A percentile compares a stretch with the other conserved stretches of the same genome.
Evolutionary conservation across 768 basidiomycete genomes (phyloP).

Genomic region (Ramaria rubella): DNA sequence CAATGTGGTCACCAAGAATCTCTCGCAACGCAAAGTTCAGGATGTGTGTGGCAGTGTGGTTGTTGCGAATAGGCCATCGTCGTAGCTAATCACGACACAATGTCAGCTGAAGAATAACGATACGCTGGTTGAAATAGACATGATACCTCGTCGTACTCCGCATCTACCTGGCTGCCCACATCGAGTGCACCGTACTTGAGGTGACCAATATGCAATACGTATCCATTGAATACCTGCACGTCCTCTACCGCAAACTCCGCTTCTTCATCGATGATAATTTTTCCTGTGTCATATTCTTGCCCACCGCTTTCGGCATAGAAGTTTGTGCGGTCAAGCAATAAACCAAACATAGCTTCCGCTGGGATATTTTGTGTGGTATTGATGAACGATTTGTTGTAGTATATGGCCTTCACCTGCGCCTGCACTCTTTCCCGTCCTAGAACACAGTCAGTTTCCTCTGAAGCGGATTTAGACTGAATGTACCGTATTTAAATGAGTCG

Average conservation of each 20-base stretch:
- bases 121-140: background rate
- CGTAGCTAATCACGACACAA: constrained; percentile 53
- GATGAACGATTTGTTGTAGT: constrained; percentile 71
- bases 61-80: constrained; percentile 92
- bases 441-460: background rate
- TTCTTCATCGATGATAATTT: constrained; percentile 84
- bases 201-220: constrained; percentile 87
- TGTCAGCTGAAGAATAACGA: background rate
- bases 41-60: constrained; percentile 98
- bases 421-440: constrained; percentile 72
- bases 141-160: constrained; percentile 86
- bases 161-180: constrained; percentile 75
- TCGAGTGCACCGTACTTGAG: constrained; percentile 82
- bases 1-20: constrained; percentile 92
- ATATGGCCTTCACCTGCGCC: constrained; percentile 76
- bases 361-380: constrained; percentile 61
- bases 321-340: constrained; percentile 86
- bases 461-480: constrained; percentile 22
- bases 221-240: constrained; percentile 92
- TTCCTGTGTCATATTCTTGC: constrained; percentile 95
- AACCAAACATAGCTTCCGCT: constrained; percentile 63
- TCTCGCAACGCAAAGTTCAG: constrained; percentile 93
- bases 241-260: constrained; percentile 92
- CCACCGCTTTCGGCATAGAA: constrained; percentile 98
- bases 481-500: constrained; percentile 87